Conservation (phyloP, 2,329 filamentous ascomycete species). For the Trichoderma aggressivum region DNA sequence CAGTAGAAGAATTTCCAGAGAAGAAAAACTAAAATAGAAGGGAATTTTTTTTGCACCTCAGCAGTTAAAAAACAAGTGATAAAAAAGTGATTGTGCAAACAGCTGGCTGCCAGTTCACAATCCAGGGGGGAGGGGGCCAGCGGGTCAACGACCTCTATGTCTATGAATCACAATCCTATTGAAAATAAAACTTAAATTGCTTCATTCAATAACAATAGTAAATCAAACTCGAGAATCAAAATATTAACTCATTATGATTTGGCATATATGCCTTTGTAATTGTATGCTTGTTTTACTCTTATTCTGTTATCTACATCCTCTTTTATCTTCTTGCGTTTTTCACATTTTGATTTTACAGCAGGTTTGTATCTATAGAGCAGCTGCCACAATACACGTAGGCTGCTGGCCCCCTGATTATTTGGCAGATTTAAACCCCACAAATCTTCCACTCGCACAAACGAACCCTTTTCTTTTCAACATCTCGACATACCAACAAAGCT, state of each 20-base stretch:
- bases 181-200: background rate
- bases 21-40: too few species aligned
- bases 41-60: background rate
- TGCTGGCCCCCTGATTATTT: background rate
- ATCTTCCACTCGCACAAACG: background rate
- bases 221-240: background rate
- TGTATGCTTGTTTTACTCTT: background rate
- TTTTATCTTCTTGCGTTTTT: background rate
- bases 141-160: background rate
- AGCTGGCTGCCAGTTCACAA: background rate
- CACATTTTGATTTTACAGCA: background rate
- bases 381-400: background rate
- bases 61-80: background rate
- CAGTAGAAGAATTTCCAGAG: background rate
- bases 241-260: background rate
- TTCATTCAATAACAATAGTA: too few species aligned
- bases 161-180: background rate
- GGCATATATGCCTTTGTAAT: background rate
- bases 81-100: background rate
- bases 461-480: background rate
- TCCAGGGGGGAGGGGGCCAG: background rate
- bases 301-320: background rate
- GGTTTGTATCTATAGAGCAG: background rate
- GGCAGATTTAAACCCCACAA: background rate
- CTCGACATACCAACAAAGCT: background rate